A percentile compares a stretch with the other conserved stretches of the same genome.
phyloP scores from a whole-genome alignment of 1,284 basidiomycete species.

The Cryptococcus wingfieldii region DNA sequence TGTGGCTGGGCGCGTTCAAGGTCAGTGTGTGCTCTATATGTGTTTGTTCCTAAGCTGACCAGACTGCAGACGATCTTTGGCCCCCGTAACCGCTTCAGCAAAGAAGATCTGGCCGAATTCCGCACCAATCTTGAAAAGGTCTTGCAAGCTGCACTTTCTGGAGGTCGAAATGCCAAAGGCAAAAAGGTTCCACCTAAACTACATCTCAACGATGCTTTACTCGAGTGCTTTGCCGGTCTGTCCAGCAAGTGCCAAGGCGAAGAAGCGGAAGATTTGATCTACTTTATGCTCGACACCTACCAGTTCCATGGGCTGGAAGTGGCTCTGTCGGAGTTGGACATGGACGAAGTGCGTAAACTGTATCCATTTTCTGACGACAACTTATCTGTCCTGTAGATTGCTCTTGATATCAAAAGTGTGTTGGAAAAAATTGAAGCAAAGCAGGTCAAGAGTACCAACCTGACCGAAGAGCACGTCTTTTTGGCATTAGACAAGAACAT shows the following conservation, averaged over 20 bases:
- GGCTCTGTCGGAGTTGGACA: constrained; percentile 86
- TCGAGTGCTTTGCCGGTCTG: constrained; percentile 82
- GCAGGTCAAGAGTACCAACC: not conserved
- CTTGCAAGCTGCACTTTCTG: constrained; percentile 60
- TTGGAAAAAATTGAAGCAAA: constrained; percentile 63
- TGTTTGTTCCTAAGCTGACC: not conserved
- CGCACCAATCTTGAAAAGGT: constrained; percentile 65
- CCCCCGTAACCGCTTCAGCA: constrained; percentile 53
- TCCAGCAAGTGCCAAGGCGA: constrained; percentile 79
- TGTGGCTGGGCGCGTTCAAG: constrained; percentile 97
- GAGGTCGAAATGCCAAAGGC: constrained; percentile 48
- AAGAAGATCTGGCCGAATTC: constrained; percentile 57
- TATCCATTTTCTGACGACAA: not conserved
- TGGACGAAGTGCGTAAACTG: constrained; percentile 63
- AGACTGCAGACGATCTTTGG: constrained; percentile 64
- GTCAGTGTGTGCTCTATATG: constrained; percentile 50
- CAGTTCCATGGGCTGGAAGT: constrained; percentile 87
- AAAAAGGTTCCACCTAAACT: constrained; percentile 54
- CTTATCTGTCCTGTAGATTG: constrained; percentile 25
- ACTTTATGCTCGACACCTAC: constrained; percentile 89
- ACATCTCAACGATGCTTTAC: constrained; percentile 62
- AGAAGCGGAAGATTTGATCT: constrained; percentile 89
- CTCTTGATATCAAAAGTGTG: constrained; percentile 49
- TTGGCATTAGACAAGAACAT: constrained; percentile 87
- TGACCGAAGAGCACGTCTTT: constrained; percentile 63